Evolutionary conservation across 805 yeast species (phyloP), one percentile per base, ranked within the genome.

Genomic region (Nakazawaea populi): DNA sequence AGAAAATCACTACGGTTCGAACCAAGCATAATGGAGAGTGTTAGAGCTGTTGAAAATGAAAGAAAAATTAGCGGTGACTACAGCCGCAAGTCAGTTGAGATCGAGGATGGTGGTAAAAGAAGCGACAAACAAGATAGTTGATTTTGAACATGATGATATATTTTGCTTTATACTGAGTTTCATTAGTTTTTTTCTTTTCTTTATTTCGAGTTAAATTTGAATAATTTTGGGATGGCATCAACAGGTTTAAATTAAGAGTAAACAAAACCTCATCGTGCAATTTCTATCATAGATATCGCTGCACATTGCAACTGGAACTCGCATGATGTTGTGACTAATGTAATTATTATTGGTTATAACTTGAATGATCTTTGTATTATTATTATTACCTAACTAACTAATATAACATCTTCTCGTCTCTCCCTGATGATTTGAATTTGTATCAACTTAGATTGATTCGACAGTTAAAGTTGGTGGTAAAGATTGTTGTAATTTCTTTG

Each of bases 401-500:
- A 45, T 36, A 8, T 28, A 37, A 10, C 34, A 42, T 42, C 11
- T 27, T 9, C n/a, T 6, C n/a, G 12, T 18, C 9, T 43, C 14
- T 34, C 11, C 18, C 31, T 11, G 24, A n/a, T 29, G 8, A 30
- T 30, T 39, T n/a, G 8, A n/a, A 32, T 7, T 12, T 7, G 11
- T 12, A 35, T 36, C 24, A 29, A 46, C 34, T 51, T 51, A 51
- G 46, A 51, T 41, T n/a, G 48, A 37, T 46, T 51, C 53, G 42
- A 51, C 53, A 12, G 39, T 80, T 75, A 87, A 82, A 68, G 87
- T 82, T 73, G 99, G 96, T 75, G 98, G 97, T 69, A 94, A 82
- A 69, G 98, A 87, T 82, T 91, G 97, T 71, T 88, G 85, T 79
- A 94, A 83, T 83, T 94, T 94, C 86, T 88, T 84, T 69, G 98